These are phyloP conservation scores for Raffaelea deltoideospora DNA, from an alignment of 2,329 filamentous ascomycete genomes.

Conservation along the genomic window DNA sequence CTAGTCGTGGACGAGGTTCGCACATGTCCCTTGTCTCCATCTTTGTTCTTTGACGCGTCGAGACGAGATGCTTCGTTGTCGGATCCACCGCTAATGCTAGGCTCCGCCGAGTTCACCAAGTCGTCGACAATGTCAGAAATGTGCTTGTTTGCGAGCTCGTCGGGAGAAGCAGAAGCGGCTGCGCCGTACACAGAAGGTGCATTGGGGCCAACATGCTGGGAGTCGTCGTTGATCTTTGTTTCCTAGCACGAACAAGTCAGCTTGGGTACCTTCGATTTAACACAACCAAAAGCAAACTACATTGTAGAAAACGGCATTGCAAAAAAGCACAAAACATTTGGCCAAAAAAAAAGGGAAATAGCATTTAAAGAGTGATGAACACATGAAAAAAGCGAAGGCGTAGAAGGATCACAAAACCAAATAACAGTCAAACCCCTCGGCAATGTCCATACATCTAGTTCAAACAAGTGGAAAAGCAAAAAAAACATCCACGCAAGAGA, in stretches of 20 bases:
- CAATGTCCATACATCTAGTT: neutral
- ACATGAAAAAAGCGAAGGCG: too few relatives aligned
- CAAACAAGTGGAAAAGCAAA: neutral
- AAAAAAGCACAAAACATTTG: too few relatives aligned
- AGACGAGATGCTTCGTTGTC: slow-evolving; percentile 58
- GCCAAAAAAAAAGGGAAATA: too few relatives aligned
- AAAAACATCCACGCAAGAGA: neutral
- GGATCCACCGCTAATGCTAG: slow-evolving; percentile 58
- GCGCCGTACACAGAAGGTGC: slow-evolving; percentile 33
- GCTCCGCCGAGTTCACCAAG: slow-evolving; percentile 45
- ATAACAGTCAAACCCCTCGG: too few relatives aligned
- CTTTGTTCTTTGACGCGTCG: slow-evolving; percentile 37
- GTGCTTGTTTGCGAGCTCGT: slow-evolving; percentile 42
- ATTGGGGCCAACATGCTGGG: slow-evolving; percentile 31
- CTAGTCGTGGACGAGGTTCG: slow-evolving; percentile 47
- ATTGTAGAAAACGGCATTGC: neutral
- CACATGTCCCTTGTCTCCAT: slow-evolving; percentile 42
- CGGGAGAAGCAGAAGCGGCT: slow-evolving; percentile 17
- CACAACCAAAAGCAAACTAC: neutral
- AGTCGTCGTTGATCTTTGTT: slow-evolving; percentile 20
- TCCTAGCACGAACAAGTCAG: too few relatives aligned
- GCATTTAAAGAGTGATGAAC: too few relatives aligned
- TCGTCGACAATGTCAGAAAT: slow-evolving; percentile 42
- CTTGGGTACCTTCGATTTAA: too few relatives aligned
- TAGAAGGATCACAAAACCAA: too few relatives aligned